Evolutionary conservation across 2,329 filamentous ascomycete genomes (phyloP).

Genomic region (Cordyceps pruinosa): DNA sequence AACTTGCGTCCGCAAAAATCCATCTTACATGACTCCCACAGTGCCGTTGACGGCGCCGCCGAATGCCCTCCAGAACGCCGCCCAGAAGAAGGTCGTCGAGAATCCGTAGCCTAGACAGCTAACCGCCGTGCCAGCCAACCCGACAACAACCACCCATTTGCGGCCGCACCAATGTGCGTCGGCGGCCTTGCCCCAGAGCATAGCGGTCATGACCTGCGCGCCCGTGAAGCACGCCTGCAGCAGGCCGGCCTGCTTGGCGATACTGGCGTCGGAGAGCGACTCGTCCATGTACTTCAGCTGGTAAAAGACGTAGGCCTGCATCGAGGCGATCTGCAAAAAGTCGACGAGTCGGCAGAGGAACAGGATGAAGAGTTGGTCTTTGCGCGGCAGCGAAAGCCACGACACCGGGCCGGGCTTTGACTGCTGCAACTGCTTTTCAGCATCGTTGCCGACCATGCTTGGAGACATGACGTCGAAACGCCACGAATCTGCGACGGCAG

Average conservation of each 20-base stretch:
- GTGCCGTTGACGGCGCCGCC: constrained; percentile 52
- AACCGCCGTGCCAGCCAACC: constrained; percentile 58
- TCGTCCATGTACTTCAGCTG: constrained; percentile 61
- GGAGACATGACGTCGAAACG: background rate
- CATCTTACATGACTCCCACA: constrained; percentile 42
- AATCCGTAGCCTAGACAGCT: constrained; percentile 69
- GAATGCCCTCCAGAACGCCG: constrained; percentile 58
- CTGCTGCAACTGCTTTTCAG: background rate
- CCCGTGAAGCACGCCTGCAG: constrained; percentile 66
- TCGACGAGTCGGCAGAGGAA: constrained; percentile 66
- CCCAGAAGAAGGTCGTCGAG: constrained; percentile 55
- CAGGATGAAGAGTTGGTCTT: constrained; percentile 62
- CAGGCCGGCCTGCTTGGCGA: constrained; percentile 63
- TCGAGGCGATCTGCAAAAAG: constrained; percentile 62
- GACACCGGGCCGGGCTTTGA: constrained; percentile 39
- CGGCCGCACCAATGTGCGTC: constrained; percentile 55
- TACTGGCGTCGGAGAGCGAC: constrained; percentile 43
- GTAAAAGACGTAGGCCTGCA: constrained; percentile 69
- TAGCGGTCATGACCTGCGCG: constrained; percentile 65
- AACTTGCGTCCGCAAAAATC: background rate
- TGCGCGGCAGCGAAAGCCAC: constrained; percentile 64
- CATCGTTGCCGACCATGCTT: background rate
- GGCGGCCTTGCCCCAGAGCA: constrained; percentile 64
- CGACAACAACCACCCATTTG: constrained; percentile 64
- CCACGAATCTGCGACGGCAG: background rate